These are phyloP conservation scores for Hordeum pubiflorum DNA, from an alignment of 202 grass and related monocot genomes.

Conservation along the genomic window DNA sequence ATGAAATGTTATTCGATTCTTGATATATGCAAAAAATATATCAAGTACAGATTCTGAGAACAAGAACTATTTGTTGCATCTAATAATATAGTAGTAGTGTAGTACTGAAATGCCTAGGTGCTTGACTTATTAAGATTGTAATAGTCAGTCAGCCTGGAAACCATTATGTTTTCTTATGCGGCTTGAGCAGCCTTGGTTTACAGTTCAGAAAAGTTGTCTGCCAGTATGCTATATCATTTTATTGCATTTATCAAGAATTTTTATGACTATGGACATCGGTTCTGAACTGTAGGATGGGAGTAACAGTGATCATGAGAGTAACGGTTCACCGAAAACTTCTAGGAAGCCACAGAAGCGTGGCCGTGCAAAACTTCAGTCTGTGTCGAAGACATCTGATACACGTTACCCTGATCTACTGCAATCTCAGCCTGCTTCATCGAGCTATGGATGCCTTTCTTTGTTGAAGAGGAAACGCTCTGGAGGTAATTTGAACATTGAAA, in stretches of 20 bases:
- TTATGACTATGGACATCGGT: constrained; percentile 24
- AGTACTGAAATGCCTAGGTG: constrained; percentile 6
- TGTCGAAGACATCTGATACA: constrained; percentile 57
- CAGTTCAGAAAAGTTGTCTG: constrained; percentile 9
- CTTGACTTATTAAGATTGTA: neutral
- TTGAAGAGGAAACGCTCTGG: constrained; percentile 84
- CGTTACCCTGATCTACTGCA: constrained; percentile 67
- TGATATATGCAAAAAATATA: neutral
- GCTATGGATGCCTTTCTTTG: constrained; percentile 80
- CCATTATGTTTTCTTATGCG: neutral
- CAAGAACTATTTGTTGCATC: constrained; percentile 15
- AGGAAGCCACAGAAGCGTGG: constrained; percentile 73
- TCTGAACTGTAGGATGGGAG: constrained; percentile 67
- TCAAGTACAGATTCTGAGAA: constrained; percentile 3
- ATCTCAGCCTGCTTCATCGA: constrained; percentile 61
- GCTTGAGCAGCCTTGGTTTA: neutral
- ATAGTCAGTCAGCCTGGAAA: neutral
- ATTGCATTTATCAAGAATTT: constrained; percentile 25
- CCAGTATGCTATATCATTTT: neutral
- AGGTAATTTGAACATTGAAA: constrained; percentile 49
- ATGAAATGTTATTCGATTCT: neutral
- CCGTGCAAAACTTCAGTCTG: constrained; percentile 56
- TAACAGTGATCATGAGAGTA: constrained; percentile 78
- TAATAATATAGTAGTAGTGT: neutral
- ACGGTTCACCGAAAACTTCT: constrained; percentile 54